Percentiles rank a stretch among this genome's conserved stretches.
phyloP scores from a whole-genome alignment of 1,139 yeast species.

The Suhomyces choctaworum region DNA sequence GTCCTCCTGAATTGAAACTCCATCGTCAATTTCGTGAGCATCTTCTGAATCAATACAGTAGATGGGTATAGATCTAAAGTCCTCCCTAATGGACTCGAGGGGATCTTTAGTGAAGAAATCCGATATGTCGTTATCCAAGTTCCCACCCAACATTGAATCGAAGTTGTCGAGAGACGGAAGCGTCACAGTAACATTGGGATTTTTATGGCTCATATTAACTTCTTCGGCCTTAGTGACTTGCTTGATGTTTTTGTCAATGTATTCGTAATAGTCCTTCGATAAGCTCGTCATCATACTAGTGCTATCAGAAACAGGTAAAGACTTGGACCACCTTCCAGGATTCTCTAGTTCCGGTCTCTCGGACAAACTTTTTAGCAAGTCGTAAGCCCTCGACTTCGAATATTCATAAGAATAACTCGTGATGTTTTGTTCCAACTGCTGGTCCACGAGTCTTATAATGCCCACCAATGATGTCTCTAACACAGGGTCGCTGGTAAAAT shows the following conservation, averaged over 20 bases:
- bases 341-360: conserved; percentile 32
- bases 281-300: conserved; percentile 40
- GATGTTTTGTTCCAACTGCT: conserved; percentile 17
- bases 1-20: conserved; percentile 59
- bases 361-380: conserved; percentile 35
- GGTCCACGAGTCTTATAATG: conserved; percentile 37
- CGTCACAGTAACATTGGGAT: neutral
- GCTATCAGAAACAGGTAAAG: conserved; percentile 42
- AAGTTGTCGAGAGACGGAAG: conserved; percentile 2
- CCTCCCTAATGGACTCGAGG: conserved; percentile 29
- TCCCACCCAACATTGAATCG: conserved; percentile 2
- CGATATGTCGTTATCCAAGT: neutral
- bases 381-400: conserved; percentile 50
- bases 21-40: conserved; percentile 95
- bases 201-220: neutral
- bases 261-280: conserved; percentile 45
- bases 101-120: conserved; percentile 42
- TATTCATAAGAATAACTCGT: conserved; percentile 38
- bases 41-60: conserved; percentile 81
- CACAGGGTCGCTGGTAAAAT: conserved; percentile 42
- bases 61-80: conserved; percentile 49
- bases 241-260: conserved; percentile 21
- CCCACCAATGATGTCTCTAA: conserved; percentile 36
- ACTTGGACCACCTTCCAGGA: conserved; percentile 50
- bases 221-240: neutral